Evolutionary conservation across 1,284 basidiomycete species (phyloP), one percentile per base, ranked within the genome.

Genomic region (Trichosporon ovoides): DNA sequence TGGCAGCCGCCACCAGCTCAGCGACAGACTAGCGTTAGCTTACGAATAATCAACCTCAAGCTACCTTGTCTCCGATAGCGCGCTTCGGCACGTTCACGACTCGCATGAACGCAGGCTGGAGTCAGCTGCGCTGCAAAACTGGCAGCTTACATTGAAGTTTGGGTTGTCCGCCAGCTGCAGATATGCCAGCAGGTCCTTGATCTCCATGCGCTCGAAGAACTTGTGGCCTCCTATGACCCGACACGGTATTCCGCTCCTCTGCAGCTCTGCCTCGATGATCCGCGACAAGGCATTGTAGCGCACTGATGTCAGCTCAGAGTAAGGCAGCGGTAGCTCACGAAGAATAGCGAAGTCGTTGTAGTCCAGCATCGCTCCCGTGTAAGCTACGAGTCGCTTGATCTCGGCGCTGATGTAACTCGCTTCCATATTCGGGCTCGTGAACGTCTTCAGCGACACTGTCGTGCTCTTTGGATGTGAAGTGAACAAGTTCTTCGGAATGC

Each of bases 181-280:
- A 74, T 95, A 95, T 1, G 88, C 87, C n/a, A 95, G 78, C 20
- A 94, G 66, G 72, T 93, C 90, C 78, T 92, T 93, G 71, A 96
- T 83, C 80, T 90, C 89, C 64, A 83, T 74, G 9, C 91, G 85
- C 62, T 93, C 89, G 68, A 93, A 94, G 82, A 93, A 93, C 72
- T 87, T 89, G 72, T 88, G 85, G 0, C 90, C 90, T 14, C 85
- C 87, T 10, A 95, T 81, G 53, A 95, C 83, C 49, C 85, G 79
- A 67, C 83, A 85, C 0, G 91, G 90, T 48, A 96, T 88, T 31
- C 85, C 83, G 62, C 86, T 84, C 60, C 84, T 85, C 71, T 91
- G 88, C 19, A 96, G 75, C 1, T 87, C 85, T 14, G 82, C 83
- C 76, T 95, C 92, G 48, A 95, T 82, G 0, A 81, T 79, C 31